These are phyloP conservation scores for Rhizopus stolonifer DNA, from an alignment of 371 early-diverging fungal genomes.

Conservation along the genomic window DNA sequence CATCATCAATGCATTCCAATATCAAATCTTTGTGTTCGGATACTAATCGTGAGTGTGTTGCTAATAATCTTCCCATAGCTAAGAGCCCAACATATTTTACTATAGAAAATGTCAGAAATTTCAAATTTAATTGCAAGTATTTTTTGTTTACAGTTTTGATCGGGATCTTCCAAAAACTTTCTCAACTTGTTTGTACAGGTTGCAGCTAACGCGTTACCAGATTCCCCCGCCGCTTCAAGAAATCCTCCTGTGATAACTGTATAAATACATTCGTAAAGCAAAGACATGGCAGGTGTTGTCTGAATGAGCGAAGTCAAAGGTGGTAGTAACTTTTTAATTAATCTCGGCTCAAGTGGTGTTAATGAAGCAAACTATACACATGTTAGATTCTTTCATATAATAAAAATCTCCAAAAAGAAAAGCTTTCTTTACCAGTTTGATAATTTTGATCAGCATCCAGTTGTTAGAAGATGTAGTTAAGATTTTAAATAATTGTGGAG, in stretches of 20 bases:
- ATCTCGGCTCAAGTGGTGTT: conserved; percentile 90
- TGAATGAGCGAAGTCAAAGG: conserved; percentile 84
- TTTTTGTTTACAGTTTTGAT: conserved; percentile 80
- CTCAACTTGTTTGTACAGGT: conserved; percentile 90
- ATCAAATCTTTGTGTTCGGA: conserved; percentile 82
- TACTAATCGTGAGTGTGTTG: conserved; percentile 81
- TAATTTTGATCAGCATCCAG: conserved; percentile 98
- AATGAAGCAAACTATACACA: conserved; percentile 80
- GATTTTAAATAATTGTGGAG: conserved; percentile 89
- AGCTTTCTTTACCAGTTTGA: conserved; percentile 79
- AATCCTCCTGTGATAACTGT: conserved; percentile 91
- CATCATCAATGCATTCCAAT: conserved; percentile 87
- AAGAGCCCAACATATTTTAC: conserved; percentile 92
- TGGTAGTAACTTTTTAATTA: conserved; percentile 85
- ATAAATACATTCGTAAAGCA: conserved; percentile 93
- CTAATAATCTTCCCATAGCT: conserved; percentile 79
- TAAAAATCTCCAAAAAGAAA: too few relatives aligned
- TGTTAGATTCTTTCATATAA: background rate
- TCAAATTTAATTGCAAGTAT: background rate
- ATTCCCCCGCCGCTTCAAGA: conserved; percentile 67
- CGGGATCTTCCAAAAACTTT: conserved; percentile 81
- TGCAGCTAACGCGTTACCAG: conserved; percentile 68
- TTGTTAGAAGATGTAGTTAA: conserved; percentile 88
- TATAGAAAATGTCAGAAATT: conserved; percentile 17
- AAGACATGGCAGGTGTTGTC: conserved; percentile 89